Percentiles rank a stretch among this genome's conserved stretches.
Conservation (phyloP, 2,329 filamentous ascomycete species). For the Exophiala oligosperma region DNA sequence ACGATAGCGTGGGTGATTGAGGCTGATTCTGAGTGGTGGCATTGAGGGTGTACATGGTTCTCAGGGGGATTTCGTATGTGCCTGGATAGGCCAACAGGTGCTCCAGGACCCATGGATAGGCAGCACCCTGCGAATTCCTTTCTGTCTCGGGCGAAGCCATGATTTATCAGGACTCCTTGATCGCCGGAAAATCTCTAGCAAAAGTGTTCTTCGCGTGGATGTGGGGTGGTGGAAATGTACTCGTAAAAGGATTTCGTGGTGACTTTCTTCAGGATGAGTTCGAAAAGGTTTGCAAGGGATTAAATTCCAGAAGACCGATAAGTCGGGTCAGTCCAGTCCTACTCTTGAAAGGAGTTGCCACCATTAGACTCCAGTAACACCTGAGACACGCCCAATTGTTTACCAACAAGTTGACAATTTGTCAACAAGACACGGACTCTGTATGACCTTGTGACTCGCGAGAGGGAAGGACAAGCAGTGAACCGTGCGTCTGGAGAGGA, state of each 20-base stretch:
- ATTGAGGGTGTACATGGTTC: constrained; percentile 68
- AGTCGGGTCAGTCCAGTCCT: background rate
- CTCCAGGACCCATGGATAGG: constrained; percentile 57
- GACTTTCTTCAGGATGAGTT: background rate
- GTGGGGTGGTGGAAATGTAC: background rate
- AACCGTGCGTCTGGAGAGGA: constrained; percentile 16
- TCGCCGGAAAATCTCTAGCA: too few species aligned
- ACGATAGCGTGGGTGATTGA: constrained; percentile 31
- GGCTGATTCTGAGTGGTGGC: constrained; percentile 52
- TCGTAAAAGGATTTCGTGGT: background rate
- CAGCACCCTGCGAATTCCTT: constrained; percentile 37
- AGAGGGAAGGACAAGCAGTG: constrained; percentile 13
- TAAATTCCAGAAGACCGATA: too few species aligned
- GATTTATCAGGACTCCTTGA: background rate
- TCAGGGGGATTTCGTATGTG: constrained; percentile 65
- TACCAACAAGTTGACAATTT: constrained; percentile 15
- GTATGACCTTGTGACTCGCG: constrained; percentile 14
- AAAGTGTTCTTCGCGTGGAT: background rate
- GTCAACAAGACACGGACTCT: constrained; percentile 16
- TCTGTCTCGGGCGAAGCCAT: constrained; percentile 15
- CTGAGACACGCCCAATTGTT: constrained; percentile 16
- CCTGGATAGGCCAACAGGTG: constrained; percentile 62
- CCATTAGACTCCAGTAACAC: constrained; percentile 8
- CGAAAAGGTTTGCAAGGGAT: background rate
- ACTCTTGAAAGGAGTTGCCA: constrained; percentile 12